A percentile compares a stretch with the other conserved stretches of the same genome.
Evolutionary conservation across 2,329 filamentous ascomycete genomes (phyloP).

Genomic region (Colletotrichum cuscutae): DNA sequence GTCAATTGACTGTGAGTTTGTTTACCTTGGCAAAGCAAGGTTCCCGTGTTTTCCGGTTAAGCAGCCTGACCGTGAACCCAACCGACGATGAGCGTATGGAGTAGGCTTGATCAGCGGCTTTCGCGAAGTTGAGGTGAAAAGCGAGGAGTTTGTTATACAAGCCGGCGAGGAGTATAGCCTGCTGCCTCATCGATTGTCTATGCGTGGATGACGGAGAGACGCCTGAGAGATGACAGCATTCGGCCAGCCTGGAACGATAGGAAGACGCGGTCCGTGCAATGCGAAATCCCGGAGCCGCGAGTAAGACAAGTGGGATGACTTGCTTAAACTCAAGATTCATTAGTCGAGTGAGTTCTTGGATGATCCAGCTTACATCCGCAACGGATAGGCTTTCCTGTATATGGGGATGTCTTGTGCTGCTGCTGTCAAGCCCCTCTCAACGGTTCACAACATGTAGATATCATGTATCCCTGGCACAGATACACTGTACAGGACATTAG

Average conservation of each 20-base stretch:
- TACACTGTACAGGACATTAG: no score
- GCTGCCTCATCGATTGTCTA: background rate
- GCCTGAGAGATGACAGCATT: background rate
- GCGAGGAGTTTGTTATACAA: background rate
- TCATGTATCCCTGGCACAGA: background rate
- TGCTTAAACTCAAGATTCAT: background rate
- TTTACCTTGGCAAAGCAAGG: no score
- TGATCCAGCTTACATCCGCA: background rate
- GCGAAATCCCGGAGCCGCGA: background rate
- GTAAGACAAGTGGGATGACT: background rate
- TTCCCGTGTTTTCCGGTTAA: no score
- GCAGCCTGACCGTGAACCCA: background rate
- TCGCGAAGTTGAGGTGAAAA: background rate
- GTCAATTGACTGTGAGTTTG: no score
- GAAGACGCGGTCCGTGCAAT: background rate
- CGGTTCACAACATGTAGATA: background rate
- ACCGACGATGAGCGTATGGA: background rate
- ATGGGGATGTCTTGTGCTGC: background rate
- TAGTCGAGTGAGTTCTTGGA: background rate
- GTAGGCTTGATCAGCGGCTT: background rate
- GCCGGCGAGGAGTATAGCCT: background rate
- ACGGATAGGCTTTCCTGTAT: background rate
- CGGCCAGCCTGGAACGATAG: background rate
- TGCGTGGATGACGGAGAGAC: background rate
- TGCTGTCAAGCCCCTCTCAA: background rate